phyloP scores from a whole-genome alignment of 2,329 filamentous ascomycete genomes.

The Lasiodiplodia gonubiensis region DNA sequence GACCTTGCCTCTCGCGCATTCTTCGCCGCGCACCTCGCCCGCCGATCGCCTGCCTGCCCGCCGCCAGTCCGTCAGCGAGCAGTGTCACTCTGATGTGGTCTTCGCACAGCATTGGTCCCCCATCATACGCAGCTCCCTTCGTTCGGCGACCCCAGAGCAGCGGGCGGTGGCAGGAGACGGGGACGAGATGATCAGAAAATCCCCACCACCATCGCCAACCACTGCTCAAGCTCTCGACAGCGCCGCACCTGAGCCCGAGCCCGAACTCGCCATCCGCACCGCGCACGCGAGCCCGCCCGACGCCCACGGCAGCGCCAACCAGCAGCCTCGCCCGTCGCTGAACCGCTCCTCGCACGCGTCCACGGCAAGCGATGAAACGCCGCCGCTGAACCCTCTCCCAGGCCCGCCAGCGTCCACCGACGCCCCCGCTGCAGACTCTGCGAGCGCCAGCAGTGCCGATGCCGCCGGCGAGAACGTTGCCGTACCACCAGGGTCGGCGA shows the following conservation, averaged over 20 bases:
- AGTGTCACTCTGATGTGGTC: constrained; percentile 28
- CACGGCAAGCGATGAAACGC: constrained; percentile 28
- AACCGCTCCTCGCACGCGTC: constrained; percentile 37
- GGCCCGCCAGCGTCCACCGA: constrained; percentile 16
- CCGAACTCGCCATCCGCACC: constrained; percentile 4
- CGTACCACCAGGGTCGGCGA: constrained; percentile 6
- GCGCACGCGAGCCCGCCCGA: constrained; percentile 2
- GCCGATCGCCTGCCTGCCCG: constrained; percentile 17
- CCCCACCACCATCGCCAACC: constrained; percentile 28
- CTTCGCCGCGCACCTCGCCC: constrained; percentile 22
- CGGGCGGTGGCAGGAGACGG: constrained; percentile 29
- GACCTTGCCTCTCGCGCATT: constrained; percentile 28
- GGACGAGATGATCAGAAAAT: constrained; percentile 30
- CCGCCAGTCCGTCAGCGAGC: constrained; percentile 17
- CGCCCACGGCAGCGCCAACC: constrained; percentile 31
- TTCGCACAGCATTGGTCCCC: constrained; percentile 28
- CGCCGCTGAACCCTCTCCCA: constrained; percentile 12
- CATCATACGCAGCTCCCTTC: constrained; percentile 27
- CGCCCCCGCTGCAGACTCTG: constrained; percentile 3
- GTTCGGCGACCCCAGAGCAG: constrained; percentile 25
- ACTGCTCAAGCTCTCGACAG: constrained; percentile 32
- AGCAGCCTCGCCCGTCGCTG: constrained; percentile 39
- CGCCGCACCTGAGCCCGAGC: constrained; percentile 28
- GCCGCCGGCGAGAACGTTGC: constrained; percentile 33
- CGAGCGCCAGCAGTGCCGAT: constrained; percentile 13